These are phyloP conservation scores for Botrytis galanthina DNA, from an alignment of 2,329 filamentous ascomycete genomes.

Conservation along the genomic window DNA sequence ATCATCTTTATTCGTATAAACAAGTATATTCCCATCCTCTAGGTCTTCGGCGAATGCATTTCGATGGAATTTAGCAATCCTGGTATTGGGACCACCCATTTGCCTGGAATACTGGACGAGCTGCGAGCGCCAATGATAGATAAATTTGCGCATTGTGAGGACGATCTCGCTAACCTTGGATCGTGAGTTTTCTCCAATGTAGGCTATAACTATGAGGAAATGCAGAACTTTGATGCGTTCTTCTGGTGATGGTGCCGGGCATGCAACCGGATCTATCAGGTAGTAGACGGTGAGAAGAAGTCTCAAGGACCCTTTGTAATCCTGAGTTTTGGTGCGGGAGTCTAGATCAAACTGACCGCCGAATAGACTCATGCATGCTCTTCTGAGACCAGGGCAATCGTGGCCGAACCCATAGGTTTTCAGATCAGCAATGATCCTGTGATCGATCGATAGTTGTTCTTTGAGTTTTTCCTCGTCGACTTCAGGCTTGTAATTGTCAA, in stretches of 20 bases:
- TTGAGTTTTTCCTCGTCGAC: background rate
- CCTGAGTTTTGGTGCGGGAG: background rate
- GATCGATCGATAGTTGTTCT: background rate
- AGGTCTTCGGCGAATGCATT: background rate
- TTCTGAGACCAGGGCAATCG: background rate
- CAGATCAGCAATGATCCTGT: background rate
- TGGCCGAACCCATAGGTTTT: background rate
- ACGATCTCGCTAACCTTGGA: no score
- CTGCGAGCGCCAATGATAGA: background rate
- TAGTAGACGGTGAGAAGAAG: background rate
- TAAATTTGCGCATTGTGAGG: background rate
- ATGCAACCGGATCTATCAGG: background rate
- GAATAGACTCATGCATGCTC: background rate
- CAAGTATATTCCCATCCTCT: background rate
- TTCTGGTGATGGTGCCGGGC: background rate
- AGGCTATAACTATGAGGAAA: background rate
- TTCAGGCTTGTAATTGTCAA: background rate
- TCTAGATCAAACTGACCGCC: background rate
- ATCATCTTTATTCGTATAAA: background rate
- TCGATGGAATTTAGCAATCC: background rate
- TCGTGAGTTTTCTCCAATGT: background rate
- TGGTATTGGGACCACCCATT: background rate
- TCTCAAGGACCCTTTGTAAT: background rate
- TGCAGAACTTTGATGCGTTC: background rate
- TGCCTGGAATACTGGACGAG: background rate